phyloP scores from a whole-genome alignment of 2,329 filamentous ascomycete genomes.

The Thielaviopsis musarum region DNA sequence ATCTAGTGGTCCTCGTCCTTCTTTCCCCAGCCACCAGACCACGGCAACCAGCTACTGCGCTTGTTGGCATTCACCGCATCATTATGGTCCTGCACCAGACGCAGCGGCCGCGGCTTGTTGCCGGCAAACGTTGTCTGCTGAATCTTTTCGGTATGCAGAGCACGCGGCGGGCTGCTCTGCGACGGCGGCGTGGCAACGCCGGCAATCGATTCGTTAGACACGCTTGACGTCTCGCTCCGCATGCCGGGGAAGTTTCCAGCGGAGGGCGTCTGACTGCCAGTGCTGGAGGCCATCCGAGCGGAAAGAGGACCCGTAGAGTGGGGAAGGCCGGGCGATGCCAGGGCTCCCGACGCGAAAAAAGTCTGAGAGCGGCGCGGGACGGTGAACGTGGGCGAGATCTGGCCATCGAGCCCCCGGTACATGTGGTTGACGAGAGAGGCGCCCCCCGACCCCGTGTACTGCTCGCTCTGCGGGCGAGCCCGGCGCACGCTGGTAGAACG shows the following conservation, averaged over 20 bases:
- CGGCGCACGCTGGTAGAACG: constrained; percentile 38
- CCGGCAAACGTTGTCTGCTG: constrained; percentile 44
- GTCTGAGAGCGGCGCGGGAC: constrained; percentile 44
- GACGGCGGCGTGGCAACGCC: constrained; percentile 31
- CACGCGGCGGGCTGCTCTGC: constrained; percentile 34
- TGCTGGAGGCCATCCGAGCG: constrained; percentile 31
- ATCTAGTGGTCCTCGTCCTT: constrained; percentile 23
- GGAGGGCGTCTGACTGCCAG: constrained; percentile 25
- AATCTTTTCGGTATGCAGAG: constrained; percentile 19
- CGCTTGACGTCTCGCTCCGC: constrained; percentile 45
- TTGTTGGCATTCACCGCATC: constrained; percentile 35
- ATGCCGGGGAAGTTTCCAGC: constrained; percentile 57
- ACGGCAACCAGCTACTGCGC: constrained; percentile 49
- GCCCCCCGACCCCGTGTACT: constrained; percentile 35
- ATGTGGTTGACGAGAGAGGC: constrained; percentile 66
- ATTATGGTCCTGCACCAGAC: constrained; percentile 67
- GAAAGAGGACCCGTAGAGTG: constrained; percentile 27
- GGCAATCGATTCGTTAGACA: constrained; percentile 44
- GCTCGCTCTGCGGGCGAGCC: constrained; percentile 44
- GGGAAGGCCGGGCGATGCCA: constrained; percentile 11
- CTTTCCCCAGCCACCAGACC: constrained; percentile 32
- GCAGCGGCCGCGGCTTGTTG: constrained; percentile 65
- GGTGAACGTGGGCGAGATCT: constrained; percentile 40
- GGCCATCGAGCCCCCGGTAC: constrained; percentile 58
- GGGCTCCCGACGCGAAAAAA: constrained; percentile 42